These are phyloP conservation scores for Gloeostereum incarnatum DNA, from an alignment of 768 basidiomycete genomes.

Conservation along the genomic window DNA sequence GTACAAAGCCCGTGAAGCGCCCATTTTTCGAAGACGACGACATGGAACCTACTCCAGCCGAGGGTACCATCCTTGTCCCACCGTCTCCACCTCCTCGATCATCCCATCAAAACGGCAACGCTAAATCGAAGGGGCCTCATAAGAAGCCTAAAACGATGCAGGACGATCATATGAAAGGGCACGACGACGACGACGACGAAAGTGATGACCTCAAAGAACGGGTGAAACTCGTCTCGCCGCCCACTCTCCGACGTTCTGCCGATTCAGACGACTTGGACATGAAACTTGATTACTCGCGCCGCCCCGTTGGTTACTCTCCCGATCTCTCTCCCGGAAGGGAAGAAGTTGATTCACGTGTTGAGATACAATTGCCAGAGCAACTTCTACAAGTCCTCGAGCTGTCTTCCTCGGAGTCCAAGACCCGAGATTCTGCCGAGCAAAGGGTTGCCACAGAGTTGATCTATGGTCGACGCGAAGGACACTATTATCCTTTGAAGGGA, in stretches of 20 bases:
- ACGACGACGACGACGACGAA: conserved; percentile 19
- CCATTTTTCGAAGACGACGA: conserved; percentile 25
- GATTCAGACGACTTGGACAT: conserved; percentile 18
- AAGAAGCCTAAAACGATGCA: conserved; percentile 4
- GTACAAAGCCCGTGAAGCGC: conserved; percentile 27
- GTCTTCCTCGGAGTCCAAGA: conserved; percentile 32
- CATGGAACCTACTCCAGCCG: conserved; percentile 10
- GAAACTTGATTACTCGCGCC: conserved; percentile 22
- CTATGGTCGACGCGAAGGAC: conserved; percentile 42
- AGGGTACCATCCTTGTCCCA: conserved; percentile 33
- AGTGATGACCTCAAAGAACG: conserved; percentile 16
- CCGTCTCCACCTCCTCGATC: conserved; percentile 63
- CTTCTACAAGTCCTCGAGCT: conserved; percentile 59
- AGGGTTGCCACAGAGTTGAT: conserved; percentile 50
- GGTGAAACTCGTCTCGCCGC: conserved; percentile 23
- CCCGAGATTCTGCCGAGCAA: conserved; percentile 35
- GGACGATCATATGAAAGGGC: no score
- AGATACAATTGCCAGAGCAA: conserved; percentile 56
- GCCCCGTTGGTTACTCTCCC: conserved; percentile 8
- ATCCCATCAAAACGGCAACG: conserved; percentile 14
- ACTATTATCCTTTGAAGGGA: conserved; percentile 56
- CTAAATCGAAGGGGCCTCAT: conserved; percentile 27
- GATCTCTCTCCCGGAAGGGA: conserved; percentile 12
- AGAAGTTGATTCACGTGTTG: conserved; percentile 24
- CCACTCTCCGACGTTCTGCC: background rate